phyloP scores from a whole-genome alignment of 768 basidiomycete genomes.

The Lentinula raphanica region DNA sequence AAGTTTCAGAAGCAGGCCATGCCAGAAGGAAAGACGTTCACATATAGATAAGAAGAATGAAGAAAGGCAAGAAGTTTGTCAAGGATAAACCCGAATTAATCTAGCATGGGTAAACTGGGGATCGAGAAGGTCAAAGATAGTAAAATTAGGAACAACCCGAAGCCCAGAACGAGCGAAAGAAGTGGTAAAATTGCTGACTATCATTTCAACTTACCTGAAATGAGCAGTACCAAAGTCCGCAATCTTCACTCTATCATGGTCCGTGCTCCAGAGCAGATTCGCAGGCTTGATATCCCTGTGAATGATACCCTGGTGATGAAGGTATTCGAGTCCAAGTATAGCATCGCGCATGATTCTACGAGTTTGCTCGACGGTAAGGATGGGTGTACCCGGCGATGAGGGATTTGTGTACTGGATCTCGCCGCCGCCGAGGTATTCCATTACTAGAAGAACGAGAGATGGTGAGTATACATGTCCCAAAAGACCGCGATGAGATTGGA shows the following conservation, averaged over 20 bases:
- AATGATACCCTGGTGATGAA: conserved; percentile 96
- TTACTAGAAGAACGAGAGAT: conserved; percentile 46
- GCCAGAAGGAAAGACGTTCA: too few species aligned
- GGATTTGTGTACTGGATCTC: conserved; percentile 86
- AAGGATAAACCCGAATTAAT: neutral
- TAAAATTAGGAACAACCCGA: too few species aligned
- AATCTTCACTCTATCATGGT: conserved; percentile 90
- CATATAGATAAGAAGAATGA: too few species aligned
- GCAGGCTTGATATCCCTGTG: conserved; percentile 99
- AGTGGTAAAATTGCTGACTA: neutral
- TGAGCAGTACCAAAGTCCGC: conserved; percentile 98
- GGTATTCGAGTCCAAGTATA: conserved; percentile 89
- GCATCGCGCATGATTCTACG: conserved; percentile 89
- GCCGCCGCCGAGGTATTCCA: conserved; percentile 95
- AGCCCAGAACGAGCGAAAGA: neutral
- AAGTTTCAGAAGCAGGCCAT: too few species aligned
- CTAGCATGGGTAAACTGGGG: too few species aligned
- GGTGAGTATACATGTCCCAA: neutral
- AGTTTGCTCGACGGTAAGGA: conserved; percentile 79
- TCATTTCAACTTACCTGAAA: conserved; percentile 42
- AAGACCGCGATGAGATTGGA: neutral
- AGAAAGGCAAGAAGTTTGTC: neutral
- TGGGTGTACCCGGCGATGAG: conserved; percentile 49
- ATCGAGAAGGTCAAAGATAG: neutral
- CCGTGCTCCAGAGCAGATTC: conserved; percentile 86